Conservation (phyloP, 192 early-diverging fungal species). For the Backusella tuberculispora region DNA sequence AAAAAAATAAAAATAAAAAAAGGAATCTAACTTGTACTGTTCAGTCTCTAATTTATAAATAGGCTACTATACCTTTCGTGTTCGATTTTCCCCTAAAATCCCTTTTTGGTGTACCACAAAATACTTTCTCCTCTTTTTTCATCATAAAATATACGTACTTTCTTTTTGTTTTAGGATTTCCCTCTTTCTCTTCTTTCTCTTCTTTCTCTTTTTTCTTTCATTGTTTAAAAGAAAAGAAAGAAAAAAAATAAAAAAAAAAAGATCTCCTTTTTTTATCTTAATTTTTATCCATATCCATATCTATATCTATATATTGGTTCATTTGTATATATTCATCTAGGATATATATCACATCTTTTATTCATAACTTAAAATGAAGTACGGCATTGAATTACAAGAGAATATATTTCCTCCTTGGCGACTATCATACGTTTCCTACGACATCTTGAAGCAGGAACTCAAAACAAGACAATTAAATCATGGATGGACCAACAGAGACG, state of each 20-base stretch:
- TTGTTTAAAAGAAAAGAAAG: background rate
- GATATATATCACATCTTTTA: constrained; percentile 7
- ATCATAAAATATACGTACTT: background rate
- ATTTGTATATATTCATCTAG: background rate
- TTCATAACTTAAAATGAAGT: constrained; percentile 30
- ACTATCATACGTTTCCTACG: constrained; percentile 38
- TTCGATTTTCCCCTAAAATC: background rate
- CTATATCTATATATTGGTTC: background rate
- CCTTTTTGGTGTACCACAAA: constrained; percentile 5
- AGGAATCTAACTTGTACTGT: background rate
- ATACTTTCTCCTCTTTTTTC: constrained; percentile 9
- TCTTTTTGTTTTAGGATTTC: constrained; percentile 5
- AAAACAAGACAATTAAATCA: constrained; percentile 57
- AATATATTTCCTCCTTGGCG: constrained; percentile 43
- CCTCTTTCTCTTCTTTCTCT: background rate
- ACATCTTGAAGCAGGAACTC: constrained; percentile 39
- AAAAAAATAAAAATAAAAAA: background rate
- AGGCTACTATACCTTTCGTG: constrained; percentile 4
- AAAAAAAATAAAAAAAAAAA: background rate
- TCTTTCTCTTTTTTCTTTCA: too few species aligned
- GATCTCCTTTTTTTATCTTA: background rate
- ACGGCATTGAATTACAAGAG: constrained; percentile 43
- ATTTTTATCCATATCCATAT: background rate
- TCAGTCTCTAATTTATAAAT: constrained; percentile 7
- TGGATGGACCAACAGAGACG: constrained; percentile 65